Conservation (phyloP, 495 filamentous ascomycete genomes). For the Letharia columbiana region DNA sequence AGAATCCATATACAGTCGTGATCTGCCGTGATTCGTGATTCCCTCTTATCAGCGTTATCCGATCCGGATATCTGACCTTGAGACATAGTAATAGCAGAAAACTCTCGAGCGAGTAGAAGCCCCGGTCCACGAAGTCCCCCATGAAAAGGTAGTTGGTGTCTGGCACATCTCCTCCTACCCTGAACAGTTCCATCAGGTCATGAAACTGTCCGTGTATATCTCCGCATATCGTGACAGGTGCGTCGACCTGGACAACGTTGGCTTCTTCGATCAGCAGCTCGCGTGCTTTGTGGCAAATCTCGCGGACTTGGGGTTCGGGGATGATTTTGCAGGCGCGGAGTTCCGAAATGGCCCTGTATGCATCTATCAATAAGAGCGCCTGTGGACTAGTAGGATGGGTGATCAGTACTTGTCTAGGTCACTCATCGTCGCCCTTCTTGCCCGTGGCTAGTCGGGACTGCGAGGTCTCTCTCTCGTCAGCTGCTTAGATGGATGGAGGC, state of each 20-base stretch:
- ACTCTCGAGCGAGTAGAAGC: slow-evolving; percentile 95
- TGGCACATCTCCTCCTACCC: slow-evolving; percentile 88
- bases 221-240: slow-evolving; percentile 97
- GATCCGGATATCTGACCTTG: slow-evolving; percentile 95
- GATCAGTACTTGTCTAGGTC: slow-evolving; percentile 68
- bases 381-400: not conserved
- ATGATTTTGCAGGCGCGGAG: slow-evolving; percentile 93
- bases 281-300: slow-evolving; percentile 94
- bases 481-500: not conserved
- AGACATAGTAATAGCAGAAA: slow-evolving; percentile 91
- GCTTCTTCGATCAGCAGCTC: slow-evolving; percentile 96
- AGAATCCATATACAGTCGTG: slow-evolving; percentile 97
- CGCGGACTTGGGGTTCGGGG: slow-evolving; percentile 86
- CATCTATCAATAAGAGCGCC: not conserved
- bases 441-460: not conserved
- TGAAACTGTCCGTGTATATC: slow-evolving; percentile 99
- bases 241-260: slow-evolving; percentile 92
- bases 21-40: slow-evolving; percentile 98
- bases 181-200: slow-evolving; percentile 96
- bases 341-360: slow-evolving; percentile 74
- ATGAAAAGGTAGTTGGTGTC: slow-evolving; percentile 99
- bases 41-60: slow-evolving; percentile 92
- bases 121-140: slow-evolving; percentile 97
- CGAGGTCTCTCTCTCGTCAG: not conserved
- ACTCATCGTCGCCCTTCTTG: slow-evolving; percentile 51